Conservation (phyloP, 257 asterid genomes). For the Solanum appendiculatum region DNA sequence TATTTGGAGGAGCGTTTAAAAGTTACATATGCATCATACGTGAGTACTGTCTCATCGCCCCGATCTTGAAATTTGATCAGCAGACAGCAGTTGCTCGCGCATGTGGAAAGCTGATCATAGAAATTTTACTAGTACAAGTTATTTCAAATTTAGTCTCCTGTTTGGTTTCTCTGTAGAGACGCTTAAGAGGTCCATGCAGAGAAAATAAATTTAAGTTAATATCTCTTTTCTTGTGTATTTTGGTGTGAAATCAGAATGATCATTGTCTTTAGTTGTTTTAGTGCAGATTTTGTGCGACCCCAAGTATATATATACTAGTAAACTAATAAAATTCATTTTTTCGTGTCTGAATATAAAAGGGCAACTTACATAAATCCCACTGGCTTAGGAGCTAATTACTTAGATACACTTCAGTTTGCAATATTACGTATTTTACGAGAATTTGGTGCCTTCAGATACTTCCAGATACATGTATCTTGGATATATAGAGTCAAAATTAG, state of each 20-base stretch:
- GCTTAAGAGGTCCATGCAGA: neutral
- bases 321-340: no score
- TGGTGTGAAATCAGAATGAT: neutral
- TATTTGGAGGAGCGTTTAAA: constrained; percentile 36
- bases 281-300: neutral
- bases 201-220: neutral
- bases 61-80: neutral
- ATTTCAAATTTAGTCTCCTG: neutral
- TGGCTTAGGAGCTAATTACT: no score
- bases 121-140: neutral
- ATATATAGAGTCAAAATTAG: no score
- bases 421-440: no score
- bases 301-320: no score
- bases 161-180: neutral
- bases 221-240: neutral
- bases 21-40: constrained; percentile 19
- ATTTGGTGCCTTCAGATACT: no score
- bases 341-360: no score
- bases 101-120: neutral
- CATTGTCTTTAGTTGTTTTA: neutral
- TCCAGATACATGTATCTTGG: no score
- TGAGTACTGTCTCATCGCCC: neutral
- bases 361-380: no score
- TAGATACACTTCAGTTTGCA: no score
- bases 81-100: neutral